These are phyloP conservation scores for Helminthosporium solani DNA, from an alignment of 2,329 filamentous ascomycete genomes.

Conservation along the genomic window DNA sequence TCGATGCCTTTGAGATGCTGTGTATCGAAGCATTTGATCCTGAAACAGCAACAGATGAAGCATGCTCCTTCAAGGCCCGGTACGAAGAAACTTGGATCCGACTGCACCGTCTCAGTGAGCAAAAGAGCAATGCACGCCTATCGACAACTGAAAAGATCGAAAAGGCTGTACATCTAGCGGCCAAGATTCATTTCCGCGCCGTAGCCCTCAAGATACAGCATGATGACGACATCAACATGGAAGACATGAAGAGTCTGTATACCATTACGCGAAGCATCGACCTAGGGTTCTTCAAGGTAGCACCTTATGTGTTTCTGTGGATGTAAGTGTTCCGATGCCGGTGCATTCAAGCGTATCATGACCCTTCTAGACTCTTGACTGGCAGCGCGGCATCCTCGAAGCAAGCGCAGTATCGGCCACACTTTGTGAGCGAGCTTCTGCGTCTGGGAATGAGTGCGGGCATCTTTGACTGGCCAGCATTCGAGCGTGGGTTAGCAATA, in stretches of 20 bases:
- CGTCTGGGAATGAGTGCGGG: slow-evolving; percentile 11
- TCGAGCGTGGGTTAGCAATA: slow-evolving; percentile 5
- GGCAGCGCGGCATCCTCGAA: slow-evolving; percentile 11
- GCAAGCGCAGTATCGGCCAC: slow-evolving; percentile 7
- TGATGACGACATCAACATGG: slow-evolving; percentile 13
- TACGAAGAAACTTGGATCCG: slow-evolving; percentile 9
- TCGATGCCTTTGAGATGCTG: slow-evolving; percentile 17
- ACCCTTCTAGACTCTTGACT: slow-evolving; percentile 1
- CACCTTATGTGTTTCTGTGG: slow-evolving; percentile 16
- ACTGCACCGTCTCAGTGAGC: background rate
- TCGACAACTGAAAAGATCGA: slow-evolving; percentile 6
- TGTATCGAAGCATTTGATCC: slow-evolving; percentile 15
- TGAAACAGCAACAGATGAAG: slow-evolving; percentile 12
- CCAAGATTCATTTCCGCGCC: slow-evolving; percentile 18
- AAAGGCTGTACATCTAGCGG: slow-evolving; percentile 11
- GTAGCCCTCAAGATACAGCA: slow-evolving; percentile 13
- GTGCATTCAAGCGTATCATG: background rate
- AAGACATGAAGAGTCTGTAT: slow-evolving; percentile 10
- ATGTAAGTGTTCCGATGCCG: slow-evolving; percentile 6
- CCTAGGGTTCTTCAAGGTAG: slow-evolving; percentile 14
- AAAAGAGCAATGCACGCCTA: slow-evolving; percentile 1
- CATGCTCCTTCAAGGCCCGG: slow-evolving; percentile 5
- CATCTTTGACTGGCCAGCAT: slow-evolving; percentile 12
- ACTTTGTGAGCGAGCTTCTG: slow-evolving; percentile 15
- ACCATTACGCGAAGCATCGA: slow-evolving; percentile 7